Evolutionary conservation across 1,284 basidiomycete species (phyloP).

Genomic region (Naganishia cerealis): DNA sequence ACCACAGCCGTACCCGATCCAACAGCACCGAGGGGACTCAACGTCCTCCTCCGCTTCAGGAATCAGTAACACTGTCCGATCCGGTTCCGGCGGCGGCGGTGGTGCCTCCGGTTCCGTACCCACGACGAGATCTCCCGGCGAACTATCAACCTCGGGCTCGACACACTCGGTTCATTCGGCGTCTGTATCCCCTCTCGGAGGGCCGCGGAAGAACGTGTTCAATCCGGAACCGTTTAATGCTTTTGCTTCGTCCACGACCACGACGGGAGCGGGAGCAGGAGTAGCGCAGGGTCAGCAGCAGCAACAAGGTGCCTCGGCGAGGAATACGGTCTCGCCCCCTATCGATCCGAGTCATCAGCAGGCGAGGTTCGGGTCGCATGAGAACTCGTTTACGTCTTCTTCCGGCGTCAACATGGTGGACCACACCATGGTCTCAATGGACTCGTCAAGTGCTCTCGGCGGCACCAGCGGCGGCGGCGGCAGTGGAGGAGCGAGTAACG

Average conservation of each 20-base stretch:
- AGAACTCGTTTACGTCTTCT: neutral
- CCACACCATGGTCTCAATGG: slow-evolving; percentile 3
- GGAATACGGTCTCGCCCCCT: neutral
- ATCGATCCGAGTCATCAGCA: neutral
- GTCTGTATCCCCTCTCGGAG: slow-evolving; percentile 23
- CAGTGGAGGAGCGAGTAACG: neutral
- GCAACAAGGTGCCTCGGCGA: neutral
- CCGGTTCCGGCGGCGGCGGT: slow-evolving; percentile 9
- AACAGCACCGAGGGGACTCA: slow-evolving; percentile 22
- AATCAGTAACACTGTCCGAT: slow-evolving; percentile 19
- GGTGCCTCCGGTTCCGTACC: neutral
- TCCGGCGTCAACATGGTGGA: neutral
- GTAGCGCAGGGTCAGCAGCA: neutral
- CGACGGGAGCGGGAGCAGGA: too few species aligned
- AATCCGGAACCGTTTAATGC: slow-evolving; percentile 36
- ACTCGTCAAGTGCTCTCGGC: neutral
- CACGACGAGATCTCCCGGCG: slow-evolving; percentile 14
- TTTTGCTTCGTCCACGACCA: slow-evolving; percentile 18
- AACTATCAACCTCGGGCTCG: slow-evolving; percentile 4
- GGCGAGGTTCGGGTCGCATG: neutral
- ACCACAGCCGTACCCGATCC: slow-evolving; percentile 3
- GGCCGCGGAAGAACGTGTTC: slow-evolving; percentile 19
- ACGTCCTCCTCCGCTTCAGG: slow-evolving; percentile 19
- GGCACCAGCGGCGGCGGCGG: neutral
- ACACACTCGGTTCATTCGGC: neutral